Evolutionary conservation across 2,329 filamentous ascomycete species (phyloP).

Genomic region (Cryphonectria naterciae): DNA sequence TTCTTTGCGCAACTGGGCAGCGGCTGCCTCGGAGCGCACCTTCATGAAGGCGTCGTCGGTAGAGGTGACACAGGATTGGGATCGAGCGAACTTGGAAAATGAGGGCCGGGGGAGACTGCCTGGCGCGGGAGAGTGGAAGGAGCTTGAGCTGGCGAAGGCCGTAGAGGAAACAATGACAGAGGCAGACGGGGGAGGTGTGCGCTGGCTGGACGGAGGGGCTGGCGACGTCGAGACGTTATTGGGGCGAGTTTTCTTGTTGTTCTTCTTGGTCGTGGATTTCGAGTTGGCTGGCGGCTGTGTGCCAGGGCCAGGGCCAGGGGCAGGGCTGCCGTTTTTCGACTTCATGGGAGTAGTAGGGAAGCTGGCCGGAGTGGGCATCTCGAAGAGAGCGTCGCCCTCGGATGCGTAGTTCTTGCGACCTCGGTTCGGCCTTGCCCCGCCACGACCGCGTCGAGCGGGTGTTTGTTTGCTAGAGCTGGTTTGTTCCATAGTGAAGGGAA

Average conservation of each 20-base stretch:
- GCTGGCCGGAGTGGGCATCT: slow-evolving; percentile 42
- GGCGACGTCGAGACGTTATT: slow-evolving; percentile 46
- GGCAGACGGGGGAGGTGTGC: slow-evolving; percentile 50
- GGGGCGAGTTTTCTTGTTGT: slow-evolving; percentile 36
- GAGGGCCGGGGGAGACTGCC: slow-evolving; percentile 89
- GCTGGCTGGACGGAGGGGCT: slow-evolving; percentile 44
- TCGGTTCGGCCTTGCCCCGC: slow-evolving; percentile 42
- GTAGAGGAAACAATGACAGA: slow-evolving; percentile 50
- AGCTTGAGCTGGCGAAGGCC: slow-evolving; percentile 82
- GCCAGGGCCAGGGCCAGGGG: slow-evolving; percentile 36
- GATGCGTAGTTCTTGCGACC: slow-evolving; percentile 62
- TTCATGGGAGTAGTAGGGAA: slow-evolving; percentile 54
- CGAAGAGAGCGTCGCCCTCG: slow-evolving; percentile 55
- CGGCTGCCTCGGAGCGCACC: slow-evolving; percentile 24
- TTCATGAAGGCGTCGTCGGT: slow-evolving; percentile 38
- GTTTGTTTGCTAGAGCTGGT: slow-evolving; percentile 38
- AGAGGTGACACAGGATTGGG: slow-evolving; percentile 13
- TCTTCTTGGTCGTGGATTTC: slow-evolving; percentile 39
- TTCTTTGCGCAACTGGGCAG: slow-evolving; percentile 40
- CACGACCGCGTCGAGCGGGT: slow-evolving; percentile 46
- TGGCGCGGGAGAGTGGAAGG: slow-evolving; percentile 92
- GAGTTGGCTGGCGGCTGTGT: slow-evolving; percentile 37
- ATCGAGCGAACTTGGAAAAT: slow-evolving; percentile 55
- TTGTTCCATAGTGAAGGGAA: slow-evolving; percentile 40
- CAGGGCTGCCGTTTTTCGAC: slow-evolving; percentile 42